Percentiles rank a stretch among this genome's conserved stretches.
phyloP scores from a whole-genome alignment of 495 filamentous ascomycete genomes.

The Hypomontagnella submonticulosa region DNA sequence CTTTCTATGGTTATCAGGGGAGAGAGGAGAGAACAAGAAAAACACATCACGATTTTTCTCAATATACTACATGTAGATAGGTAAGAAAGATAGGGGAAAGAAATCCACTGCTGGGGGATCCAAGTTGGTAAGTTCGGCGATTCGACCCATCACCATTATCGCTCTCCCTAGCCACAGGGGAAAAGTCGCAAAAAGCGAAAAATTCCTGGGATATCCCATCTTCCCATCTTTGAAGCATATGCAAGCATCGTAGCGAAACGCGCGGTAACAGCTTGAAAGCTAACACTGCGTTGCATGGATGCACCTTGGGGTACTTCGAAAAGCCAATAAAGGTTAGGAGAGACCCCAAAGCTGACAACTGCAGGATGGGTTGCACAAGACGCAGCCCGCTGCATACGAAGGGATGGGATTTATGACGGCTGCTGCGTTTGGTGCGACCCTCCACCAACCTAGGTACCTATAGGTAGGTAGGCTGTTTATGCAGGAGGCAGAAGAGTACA shows the following conservation, averaged over 20 bases:
- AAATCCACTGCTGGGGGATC: slow-evolving; percentile 15
- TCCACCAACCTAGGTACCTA: slow-evolving; percentile 34
- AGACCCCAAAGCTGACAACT: slow-evolving; percentile 46
- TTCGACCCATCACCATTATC: slow-evolving; percentile 25
- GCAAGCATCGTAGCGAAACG: slow-evolving; percentile 35
- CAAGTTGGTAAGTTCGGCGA: slow-evolving; percentile 22
- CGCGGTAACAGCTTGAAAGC: slow-evolving; percentile 37
- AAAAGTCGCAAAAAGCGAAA: background rate
- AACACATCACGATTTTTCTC: slow-evolving; percentile 12
- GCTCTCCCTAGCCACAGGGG: slow-evolving; percentile 5
- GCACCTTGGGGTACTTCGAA: slow-evolving; percentile 38
- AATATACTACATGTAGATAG: slow-evolving; percentile 25
- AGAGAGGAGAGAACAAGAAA: slow-evolving; percentile 20
- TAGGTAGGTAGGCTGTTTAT: slow-evolving; percentile 30
- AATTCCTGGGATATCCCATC: slow-evolving; percentile 28
- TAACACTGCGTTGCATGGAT: slow-evolving; percentile 40
- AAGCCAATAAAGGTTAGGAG: slow-evolving; percentile 40
- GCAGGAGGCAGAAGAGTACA: slow-evolving; percentile 27
- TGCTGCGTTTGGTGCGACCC: slow-evolving; percentile 45
- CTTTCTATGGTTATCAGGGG: slow-evolving; percentile 6
- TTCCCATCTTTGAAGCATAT: slow-evolving; percentile 20
- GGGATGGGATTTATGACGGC: slow-evolving; percentile 46
- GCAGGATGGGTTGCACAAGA: slow-evolving; percentile 45
- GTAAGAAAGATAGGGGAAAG: slow-evolving; percentile 10
- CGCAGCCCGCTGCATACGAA: slow-evolving; percentile 45